Percentiles rank a stretch among this genome's conserved stretches.
Evolutionary conservation across 1,284 basidiomycete species (phyloP).

Genomic region (Volvariella surrecta): DNA sequence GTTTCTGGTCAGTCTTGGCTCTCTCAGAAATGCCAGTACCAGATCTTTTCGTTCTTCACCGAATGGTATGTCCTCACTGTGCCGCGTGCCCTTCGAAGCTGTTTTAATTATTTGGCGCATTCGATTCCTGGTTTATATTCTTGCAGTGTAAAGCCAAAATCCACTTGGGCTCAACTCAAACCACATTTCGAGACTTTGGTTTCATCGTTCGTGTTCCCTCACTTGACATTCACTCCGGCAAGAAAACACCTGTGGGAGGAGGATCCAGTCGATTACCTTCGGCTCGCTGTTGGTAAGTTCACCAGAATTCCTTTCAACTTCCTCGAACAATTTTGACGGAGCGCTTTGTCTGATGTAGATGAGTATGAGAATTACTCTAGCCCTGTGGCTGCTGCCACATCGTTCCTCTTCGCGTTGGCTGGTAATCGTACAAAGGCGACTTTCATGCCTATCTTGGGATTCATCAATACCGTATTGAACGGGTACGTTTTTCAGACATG

Average conservation of each 20-base stretch:
- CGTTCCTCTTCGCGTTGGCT: slow-evolving; percentile 70
- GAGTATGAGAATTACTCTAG: slow-evolving; percentile 73
- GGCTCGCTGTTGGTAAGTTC: slow-evolving; percentile 57
- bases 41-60: slow-evolving; percentile 75
- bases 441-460: slow-evolving; percentile 69
- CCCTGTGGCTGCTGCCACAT: slow-evolving; percentile 69
- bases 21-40: slow-evolving; percentile 73
- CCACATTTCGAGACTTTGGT: slow-evolving; percentile 73
- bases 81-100: not conserved
- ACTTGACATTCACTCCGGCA: slow-evolving; percentile 65
- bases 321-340: no score
- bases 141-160: slow-evolving; percentile 79
- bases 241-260: slow-evolving; percentile 65
- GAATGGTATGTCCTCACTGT: slow-evolving; percentile 56
- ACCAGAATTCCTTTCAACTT: no score
- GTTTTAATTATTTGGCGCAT: no score
- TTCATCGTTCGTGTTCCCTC: slow-evolving; percentile 77
- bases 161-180: slow-evolving; percentile 79
- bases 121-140: no score
- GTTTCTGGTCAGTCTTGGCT: slow-evolving; percentile 70
- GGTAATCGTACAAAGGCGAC: slow-evolving; percentile 70
- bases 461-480: slow-evolving; percentile 64
- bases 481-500: slow-evolving; percentile 37
- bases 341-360: slow-evolving; percentile 32
- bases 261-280: slow-evolving; percentile 76